These are phyloP conservation scores for Thermomucor indicae-seudaticae DNA, from an alignment of 371 early-diverging fungal species.

Conservation along the genomic window DNA sequence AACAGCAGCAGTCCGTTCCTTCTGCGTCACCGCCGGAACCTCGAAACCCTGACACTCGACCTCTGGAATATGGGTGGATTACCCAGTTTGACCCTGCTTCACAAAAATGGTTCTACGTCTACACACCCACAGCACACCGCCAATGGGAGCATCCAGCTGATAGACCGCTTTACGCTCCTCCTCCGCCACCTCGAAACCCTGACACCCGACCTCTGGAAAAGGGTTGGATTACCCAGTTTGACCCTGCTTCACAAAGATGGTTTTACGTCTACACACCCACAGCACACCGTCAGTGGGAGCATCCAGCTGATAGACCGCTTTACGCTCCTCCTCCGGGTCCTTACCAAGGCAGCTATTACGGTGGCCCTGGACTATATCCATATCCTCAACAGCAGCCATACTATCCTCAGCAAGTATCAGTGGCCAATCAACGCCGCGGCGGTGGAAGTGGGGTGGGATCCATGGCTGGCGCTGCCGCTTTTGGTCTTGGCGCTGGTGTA, in stretches of 20 bases:
- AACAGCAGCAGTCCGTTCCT: slow-evolving; percentile 14
- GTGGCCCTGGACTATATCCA: slow-evolving; percentile 3
- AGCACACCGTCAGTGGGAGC: slow-evolving; percentile 46
- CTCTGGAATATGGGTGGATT: slow-evolving; percentile 40
- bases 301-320: slow-evolving; percentile 35
- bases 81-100: slow-evolving; percentile 39
- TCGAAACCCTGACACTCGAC: slow-evolving; percentile 31
- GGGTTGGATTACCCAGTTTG: slow-evolving; percentile 46
- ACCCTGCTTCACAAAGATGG: slow-evolving; percentile 30
- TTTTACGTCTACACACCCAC: slow-evolving; percentile 48
- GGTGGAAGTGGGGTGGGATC: slow-evolving; percentile 21
- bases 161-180: slow-evolving; percentile 23
- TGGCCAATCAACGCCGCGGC: slow-evolving; percentile 7
- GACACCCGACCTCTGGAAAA: slow-evolving; percentile 27
- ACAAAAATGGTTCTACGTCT: slow-evolving; percentile 39
- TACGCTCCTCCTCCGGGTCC: slow-evolving; percentile 9
- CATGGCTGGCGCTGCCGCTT: slow-evolving; percentile 25
- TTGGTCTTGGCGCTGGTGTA: slow-evolving; percentile 37
- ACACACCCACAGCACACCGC: slow-evolving; percentile 38
- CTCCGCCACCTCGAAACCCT: slow-evolving; percentile 25
- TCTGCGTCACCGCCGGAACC: slow-evolving; percentile 16
- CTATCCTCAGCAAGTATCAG: slow-evolving; percentile 13
- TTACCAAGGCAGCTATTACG: background rate
- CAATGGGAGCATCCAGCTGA: slow-evolving; percentile 47
- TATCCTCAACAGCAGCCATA: slow-evolving; percentile 12